Evolutionary conservation across 768 basidiomycete species (phyloP).

Genomic region (Hydnum rufescens): DNA sequence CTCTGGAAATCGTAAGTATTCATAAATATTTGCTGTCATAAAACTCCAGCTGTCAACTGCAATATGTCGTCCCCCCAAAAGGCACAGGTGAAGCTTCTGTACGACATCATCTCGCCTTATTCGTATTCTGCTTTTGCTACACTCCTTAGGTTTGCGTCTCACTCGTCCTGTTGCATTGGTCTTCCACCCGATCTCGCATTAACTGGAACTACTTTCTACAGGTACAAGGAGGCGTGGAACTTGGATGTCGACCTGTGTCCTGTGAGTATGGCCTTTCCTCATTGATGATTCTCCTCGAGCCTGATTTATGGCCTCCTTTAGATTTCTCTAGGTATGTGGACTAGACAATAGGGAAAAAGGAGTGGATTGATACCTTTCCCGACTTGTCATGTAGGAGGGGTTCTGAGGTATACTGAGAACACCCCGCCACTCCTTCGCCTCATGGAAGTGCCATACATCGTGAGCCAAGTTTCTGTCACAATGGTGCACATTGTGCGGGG

Average conservation of each 20-base stretch:
- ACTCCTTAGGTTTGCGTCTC: neutral
- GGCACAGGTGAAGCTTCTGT: neutral
- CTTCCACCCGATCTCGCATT: too few relatives aligned
- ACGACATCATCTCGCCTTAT: slow-evolving; percentile 1
- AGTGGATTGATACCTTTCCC: neutral
- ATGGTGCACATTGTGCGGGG: neutral
- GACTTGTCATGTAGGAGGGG: neutral
- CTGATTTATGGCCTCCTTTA: neutral
- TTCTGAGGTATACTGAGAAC: neutral
- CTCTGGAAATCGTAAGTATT: too few relatives aligned
- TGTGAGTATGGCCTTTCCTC: neutral
- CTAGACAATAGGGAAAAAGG: too few relatives aligned
- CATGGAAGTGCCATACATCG: too few relatives aligned
- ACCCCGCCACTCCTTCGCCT: neutral
- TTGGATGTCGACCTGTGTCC: neutral
- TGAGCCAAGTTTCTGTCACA: too few relatives aligned
- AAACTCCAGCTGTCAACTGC: too few relatives aligned
- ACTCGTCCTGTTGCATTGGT: too few relatives aligned
- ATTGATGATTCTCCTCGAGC: neutral
- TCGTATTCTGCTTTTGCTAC: neutral
- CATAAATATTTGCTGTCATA: too few relatives aligned
- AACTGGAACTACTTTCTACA: neutral
- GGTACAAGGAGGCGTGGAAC: neutral
- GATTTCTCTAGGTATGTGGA: neutral
- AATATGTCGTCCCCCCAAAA: too few relatives aligned